Evolutionary conservation across 371 early-diverging fungal genomes (phyloP).

Genomic region (Actinomucor elegans): DNA sequence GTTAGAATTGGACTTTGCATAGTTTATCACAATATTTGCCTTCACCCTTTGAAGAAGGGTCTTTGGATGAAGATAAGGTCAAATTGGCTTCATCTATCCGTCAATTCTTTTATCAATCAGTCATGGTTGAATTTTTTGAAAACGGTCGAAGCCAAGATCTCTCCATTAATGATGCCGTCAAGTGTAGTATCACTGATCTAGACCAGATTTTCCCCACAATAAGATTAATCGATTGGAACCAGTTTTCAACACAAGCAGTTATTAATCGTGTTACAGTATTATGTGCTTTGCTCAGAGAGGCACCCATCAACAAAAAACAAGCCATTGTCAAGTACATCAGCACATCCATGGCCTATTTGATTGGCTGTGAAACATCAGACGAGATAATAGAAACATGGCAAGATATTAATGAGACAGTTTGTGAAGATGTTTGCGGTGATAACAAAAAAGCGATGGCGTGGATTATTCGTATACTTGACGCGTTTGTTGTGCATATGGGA

Average conservation of each 20-base stretch:
- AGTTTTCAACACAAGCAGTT: too few species aligned
- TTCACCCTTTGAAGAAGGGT: neutral
- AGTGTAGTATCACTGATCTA: constrained; percentile 21
- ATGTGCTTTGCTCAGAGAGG: too few species aligned
- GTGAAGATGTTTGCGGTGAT: neutral
- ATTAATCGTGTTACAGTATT: too few species aligned
- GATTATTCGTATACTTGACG: constrained; percentile 54
- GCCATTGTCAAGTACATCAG: constrained; percentile 7
- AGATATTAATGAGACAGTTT: constrained; percentile 18
- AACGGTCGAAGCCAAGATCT: too few species aligned
- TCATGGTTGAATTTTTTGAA: neutral
- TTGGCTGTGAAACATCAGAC: neutral
- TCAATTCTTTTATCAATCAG: constrained; percentile 4
- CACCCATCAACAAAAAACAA: constrained; percentile 13
- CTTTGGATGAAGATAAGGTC: constrained; percentile 17
- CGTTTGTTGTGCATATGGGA: constrained; percentile 45
- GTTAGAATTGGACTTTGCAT: neutral
- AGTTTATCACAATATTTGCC: neutral
- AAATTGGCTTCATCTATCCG: constrained; percentile 18
- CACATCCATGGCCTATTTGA: neutral
- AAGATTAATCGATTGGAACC: constrained; percentile 12
- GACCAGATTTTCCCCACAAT: constrained; percentile 5
- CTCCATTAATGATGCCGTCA: too few species aligned
- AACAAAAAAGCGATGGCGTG: constrained; percentile 29
- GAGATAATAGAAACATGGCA: neutral